phyloP scores from a whole-genome alignment of 1,139 yeast species.

The Taphrina communis region DNA sequence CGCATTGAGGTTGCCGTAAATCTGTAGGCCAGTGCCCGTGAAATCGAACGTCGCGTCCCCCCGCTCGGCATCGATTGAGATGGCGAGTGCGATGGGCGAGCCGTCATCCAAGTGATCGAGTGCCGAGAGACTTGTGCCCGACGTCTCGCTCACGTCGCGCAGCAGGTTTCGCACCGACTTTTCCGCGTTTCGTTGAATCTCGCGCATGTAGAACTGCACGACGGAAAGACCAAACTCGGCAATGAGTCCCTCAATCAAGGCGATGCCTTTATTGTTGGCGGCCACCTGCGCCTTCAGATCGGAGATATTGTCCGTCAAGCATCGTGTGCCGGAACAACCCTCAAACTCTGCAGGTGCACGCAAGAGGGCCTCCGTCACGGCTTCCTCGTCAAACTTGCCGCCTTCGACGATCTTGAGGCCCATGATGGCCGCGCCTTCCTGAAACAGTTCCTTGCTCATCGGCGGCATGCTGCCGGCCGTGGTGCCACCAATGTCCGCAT shows the following conservation, averaged over 20 bases:
- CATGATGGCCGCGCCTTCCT: slow-evolving; percentile 68
- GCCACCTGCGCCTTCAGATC: slow-evolving; percentile 72
- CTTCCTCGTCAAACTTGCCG: slow-evolving; percentile 64
- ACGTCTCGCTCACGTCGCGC: slow-evolving; percentile 52
- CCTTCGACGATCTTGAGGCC: slow-evolving; percentile 62
- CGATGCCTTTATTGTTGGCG: slow-evolving; percentile 68
- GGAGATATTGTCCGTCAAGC: slow-evolving; percentile 64
- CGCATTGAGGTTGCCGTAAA: slow-evolving; percentile 64
- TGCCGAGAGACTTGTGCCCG: slow-evolving; percentile 55
- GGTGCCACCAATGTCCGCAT: slow-evolving; percentile 71
- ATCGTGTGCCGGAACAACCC: slow-evolving; percentile 68
- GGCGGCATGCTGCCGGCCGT: slow-evolving; percentile 73
- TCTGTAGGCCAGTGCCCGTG: slow-evolving; percentile 65
- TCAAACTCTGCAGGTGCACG: slow-evolving; percentile 62
- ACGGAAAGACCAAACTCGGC: slow-evolving; percentile 60
- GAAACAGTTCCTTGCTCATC: slow-evolving; percentile 63
- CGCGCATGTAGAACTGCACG: slow-evolving; percentile 65
- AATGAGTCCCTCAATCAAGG: slow-evolving; percentile 58
- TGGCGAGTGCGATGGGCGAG: slow-evolving; percentile 57
- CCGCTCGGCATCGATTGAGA: slow-evolving; percentile 55
- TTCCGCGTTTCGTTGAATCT: slow-evolving; percentile 67
- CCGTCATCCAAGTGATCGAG: slow-evolving; percentile 69
- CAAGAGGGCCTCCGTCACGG: slow-evolving; percentile 57
- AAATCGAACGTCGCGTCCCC: slow-evolving; percentile 66
- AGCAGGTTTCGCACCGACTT: slow-evolving; percentile 59